phyloP scores from a whole-genome alignment of 768 basidiomycete species.

The Strobilomyces dryophilus region DNA sequence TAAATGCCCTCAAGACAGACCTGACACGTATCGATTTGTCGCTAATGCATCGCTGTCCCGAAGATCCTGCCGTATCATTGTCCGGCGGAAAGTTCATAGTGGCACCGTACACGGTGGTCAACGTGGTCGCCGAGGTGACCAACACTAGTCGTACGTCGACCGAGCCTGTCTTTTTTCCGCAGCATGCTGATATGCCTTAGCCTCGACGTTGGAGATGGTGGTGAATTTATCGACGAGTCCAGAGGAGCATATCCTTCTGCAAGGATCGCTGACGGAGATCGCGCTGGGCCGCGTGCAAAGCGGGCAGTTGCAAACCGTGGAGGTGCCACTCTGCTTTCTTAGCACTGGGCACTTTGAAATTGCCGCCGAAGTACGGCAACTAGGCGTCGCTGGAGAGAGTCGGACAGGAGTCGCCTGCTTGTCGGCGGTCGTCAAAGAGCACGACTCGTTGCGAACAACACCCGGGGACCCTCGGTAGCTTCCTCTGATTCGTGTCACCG shows the following conservation, averaged over 20 bases:
- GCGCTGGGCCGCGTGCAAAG: constrained; percentile 58
- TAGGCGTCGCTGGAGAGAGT: constrained; percentile 14
- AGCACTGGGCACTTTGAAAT: constrained; percentile 61
- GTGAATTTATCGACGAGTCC: constrained; percentile 56
- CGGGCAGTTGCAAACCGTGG: constrained; percentile 49
- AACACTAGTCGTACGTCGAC: constrained; percentile 63
- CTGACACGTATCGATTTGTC: constrained; percentile 56
- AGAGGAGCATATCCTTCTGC: constrained; percentile 59
- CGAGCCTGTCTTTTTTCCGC: neutral
- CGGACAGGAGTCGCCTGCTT: constrained; percentile 23
- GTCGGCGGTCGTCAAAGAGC: constrained; percentile 12
- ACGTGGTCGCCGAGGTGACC: constrained; percentile 50
- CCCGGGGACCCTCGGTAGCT: neutral
- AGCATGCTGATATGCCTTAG: constrained; percentile 33
- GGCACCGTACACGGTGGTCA: constrained; percentile 57
- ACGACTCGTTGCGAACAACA: neutral
- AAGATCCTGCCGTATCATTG: constrained; percentile 14
- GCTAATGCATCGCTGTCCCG: constrained; percentile 34
- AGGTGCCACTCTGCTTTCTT: constrained; percentile 68
- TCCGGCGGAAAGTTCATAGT: constrained; percentile 44
- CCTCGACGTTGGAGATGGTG: constrained; percentile 46
- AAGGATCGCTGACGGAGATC: constrained; percentile 61
- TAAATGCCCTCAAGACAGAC: constrained; percentile 71
- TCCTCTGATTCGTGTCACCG: neutral
- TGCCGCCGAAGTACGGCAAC: constrained; percentile 32